Percentiles rank a stretch among this genome's conserved stretches.
Conservation (phyloP, 331 rosid species). For the Pyrus hybrid region DNA sequence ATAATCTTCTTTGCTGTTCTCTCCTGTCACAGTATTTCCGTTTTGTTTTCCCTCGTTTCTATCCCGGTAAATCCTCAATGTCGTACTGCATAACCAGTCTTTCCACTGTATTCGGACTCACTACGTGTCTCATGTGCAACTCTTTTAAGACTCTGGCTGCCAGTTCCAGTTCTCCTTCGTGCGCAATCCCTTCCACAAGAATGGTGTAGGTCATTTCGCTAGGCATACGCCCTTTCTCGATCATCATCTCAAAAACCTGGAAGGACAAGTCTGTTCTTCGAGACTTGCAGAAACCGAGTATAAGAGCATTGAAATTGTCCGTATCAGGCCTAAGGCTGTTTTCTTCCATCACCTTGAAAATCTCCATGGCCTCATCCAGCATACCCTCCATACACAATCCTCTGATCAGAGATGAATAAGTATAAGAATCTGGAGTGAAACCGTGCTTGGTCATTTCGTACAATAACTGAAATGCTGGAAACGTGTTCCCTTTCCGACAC, state of each 20-base stretch:
- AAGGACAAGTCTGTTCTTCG: slow-evolving; percentile 52
- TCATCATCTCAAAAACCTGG: slow-evolving; percentile 55
- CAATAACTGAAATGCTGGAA: slow-evolving; percentile 72
- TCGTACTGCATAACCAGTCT: slow-evolving; percentile 70
- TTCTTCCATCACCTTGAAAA: slow-evolving; percentile 69
- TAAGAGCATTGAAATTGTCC: slow-evolving; percentile 75
- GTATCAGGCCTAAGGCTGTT: slow-evolving; percentile 38
- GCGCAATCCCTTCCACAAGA: slow-evolving; percentile 77
- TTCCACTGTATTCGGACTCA: slow-evolving; percentile 56
- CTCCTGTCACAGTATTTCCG: not conserved
- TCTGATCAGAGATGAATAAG: slow-evolving; percentile 76
- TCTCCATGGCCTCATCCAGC: slow-evolving; percentile 70
- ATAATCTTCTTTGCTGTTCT: slow-evolving; percentile 7
- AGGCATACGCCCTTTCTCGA: slow-evolving; percentile 62
- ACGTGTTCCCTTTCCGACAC: slow-evolving; percentile 85
- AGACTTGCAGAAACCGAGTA: slow-evolving; percentile 70
- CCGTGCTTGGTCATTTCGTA: slow-evolving; percentile 72
- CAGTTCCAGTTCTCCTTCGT: too few species aligned
- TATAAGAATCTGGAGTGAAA: slow-evolving; percentile 67
- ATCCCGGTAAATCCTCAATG: slow-evolving; percentile 34
- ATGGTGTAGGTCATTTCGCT: slow-evolving; percentile 70
- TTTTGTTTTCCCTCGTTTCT: slow-evolving; percentile 2
- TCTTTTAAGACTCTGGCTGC: slow-evolving; percentile 55
- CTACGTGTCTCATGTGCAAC: slow-evolving; percentile 38
- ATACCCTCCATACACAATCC: slow-evolving; percentile 85